Percentiles rank a stretch among this genome's conserved stretches.
Conservation (phyloP, 371 early-diverging fungal species). For the Scutellospora calospora region DNA sequence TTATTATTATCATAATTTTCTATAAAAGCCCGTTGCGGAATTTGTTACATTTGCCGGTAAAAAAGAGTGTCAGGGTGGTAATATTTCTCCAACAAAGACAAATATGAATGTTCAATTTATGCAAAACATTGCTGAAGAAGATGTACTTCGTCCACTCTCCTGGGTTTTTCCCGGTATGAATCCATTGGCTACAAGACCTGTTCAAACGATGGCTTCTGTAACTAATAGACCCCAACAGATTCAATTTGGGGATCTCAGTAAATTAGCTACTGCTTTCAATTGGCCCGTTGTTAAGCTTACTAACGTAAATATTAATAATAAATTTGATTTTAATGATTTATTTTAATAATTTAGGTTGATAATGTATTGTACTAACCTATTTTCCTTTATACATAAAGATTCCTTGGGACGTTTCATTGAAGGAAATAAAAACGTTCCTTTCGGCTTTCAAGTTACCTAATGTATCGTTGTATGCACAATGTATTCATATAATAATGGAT, state of each 20-base stretch:
- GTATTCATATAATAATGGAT: conserved; percentile 57
- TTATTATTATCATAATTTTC: not conserved
- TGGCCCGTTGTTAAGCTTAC: conserved; percentile 40
- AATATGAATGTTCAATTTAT: not conserved
- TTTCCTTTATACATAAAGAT: conserved; percentile 46
- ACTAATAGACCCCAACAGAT: conserved; percentile 11
- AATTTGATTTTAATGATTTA: too few species aligned
- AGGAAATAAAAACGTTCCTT: conserved; percentile 61
- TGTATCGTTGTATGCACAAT: conserved; percentile 54
- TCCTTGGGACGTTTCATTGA: conserved; percentile 67
- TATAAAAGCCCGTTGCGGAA: conserved; percentile 9
- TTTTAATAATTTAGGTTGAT: not conserved
- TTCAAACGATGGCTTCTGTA: not conserved
- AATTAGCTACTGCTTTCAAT: conserved; percentile 20
- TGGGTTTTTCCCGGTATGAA: conserved; percentile 26
- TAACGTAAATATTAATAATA: conserved; percentile 22
- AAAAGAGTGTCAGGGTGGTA: not conserved
- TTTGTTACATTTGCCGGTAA: conserved; percentile 15
- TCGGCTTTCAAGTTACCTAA: conserved; percentile 54
- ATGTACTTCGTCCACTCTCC: conserved; percentile 9
- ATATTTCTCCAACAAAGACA: not conserved
- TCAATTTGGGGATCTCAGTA: conserved; percentile 33
- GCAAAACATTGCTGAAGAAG: not conserved
- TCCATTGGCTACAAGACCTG: not conserved
- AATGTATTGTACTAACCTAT: not conserved